phyloP scores from a whole-genome alignment of 2,329 filamentous ascomycete genomes.

The Pestalotiopsis fici region DNA sequence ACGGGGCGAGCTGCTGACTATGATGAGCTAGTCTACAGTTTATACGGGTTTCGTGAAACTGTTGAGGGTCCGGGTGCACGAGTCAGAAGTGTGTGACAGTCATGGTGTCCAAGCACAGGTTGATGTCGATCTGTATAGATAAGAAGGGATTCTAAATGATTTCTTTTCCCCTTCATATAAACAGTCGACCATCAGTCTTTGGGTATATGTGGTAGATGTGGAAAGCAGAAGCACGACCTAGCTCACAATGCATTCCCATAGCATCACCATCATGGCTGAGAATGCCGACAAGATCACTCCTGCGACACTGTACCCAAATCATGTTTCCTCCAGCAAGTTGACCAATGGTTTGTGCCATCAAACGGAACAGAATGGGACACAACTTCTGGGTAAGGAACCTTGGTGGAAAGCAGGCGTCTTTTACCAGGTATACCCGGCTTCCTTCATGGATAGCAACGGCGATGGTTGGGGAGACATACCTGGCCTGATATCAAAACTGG shows the following conservation, averaged over 20 bases:
- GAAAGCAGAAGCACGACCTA: not conserved
- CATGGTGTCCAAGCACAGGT: not conserved
- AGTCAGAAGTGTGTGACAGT: not conserved
- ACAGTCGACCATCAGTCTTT: not conserved
- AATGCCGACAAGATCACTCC: not conserved
- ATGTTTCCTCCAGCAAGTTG: not conserved
- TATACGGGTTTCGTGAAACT: no score
- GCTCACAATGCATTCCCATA: not conserved
- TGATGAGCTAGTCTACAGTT: constrained; percentile 1
- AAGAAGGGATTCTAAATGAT: not conserved
- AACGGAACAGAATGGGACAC: not conserved
- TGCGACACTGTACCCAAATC: not conserved
- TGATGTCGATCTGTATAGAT: not conserved
- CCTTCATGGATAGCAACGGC: constrained; percentile 58
- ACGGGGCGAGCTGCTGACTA: not conserved
- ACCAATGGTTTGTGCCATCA: not conserved
- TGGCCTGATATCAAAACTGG: constrained; percentile 64
- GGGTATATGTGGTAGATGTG: not conserved
- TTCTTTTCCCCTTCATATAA: not conserved
- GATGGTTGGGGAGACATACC: constrained; percentile 67
- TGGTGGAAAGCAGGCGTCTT: constrained; percentile 50
- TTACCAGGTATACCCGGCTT: constrained; percentile 59
- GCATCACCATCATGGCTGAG: not conserved
- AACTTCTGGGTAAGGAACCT: constrained; percentile 25
- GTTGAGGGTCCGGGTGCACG: not conserved